Conservation (phyloP, 805 yeast genomes). For the Ogataea chonburiensis region DNA sequence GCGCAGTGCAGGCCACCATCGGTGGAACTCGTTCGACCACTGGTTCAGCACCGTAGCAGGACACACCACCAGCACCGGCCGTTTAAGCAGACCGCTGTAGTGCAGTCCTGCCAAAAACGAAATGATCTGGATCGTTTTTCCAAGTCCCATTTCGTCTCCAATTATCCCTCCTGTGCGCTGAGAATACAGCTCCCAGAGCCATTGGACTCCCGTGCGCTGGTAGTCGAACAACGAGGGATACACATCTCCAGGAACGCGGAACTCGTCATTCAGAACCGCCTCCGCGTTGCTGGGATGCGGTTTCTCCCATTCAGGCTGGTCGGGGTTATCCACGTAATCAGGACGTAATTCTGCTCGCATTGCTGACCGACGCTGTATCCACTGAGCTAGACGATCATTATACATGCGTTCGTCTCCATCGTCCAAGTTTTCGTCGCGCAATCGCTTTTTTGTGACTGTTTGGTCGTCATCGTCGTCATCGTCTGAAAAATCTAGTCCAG, state of each 20-base stretch:
- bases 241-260: conserved; percentile 85
- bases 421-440: conserved; percentile 45
- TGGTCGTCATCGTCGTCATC: conserved; percentile 28
- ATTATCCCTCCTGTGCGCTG: conserved; percentile 93
- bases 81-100: conserved; percentile 68
- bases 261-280: conserved; percentile 67
- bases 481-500: conserved; percentile 41
- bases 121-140: conserved; percentile 91
- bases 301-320: conserved; percentile 58
- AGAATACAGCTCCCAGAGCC: conserved; percentile 92
- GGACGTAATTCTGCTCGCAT: conserved; percentile 37
- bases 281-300: conserved; percentile 80
- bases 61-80: conserved; percentile 84
- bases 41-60: conserved; percentile 96
- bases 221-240: conserved; percentile 85
- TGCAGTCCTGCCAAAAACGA: conserved; percentile 90
- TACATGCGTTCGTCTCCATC: conserved; percentile 79
- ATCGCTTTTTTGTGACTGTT: conserved; percentile 5
- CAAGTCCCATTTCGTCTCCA: conserved; percentile 98
- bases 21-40: conserved; percentile 95
- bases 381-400: conserved; percentile 54
- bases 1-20: conserved; percentile 97
- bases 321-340: conserved; percentile 28
- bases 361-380: conserved; percentile 55
- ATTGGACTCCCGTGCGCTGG: conserved; percentile 94